Evolutionary conservation across 208 protist genomes (phyloP), one percentile per base, ranked within the genome.

Genomic region (Crithidia expoeki): DNA sequence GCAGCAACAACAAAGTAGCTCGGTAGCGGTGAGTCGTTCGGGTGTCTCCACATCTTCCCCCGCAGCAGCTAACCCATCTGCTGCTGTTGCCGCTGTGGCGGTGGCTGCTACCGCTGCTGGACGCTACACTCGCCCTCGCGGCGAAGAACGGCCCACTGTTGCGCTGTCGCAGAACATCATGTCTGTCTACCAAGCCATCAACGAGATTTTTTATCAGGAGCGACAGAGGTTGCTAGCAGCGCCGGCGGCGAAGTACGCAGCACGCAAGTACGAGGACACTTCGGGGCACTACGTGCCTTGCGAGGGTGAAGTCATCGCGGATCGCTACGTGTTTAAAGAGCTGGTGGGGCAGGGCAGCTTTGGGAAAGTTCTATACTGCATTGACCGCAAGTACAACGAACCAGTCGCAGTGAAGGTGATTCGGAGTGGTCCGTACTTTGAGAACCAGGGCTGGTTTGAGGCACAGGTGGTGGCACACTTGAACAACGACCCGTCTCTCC

Each of bases 341-440:
- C 57, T 90, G n/a, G 59, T 98, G 25, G 94, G 94, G 5, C 90
- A 91, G 23, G 94, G 94, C 40, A 93, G 81, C 76, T 98, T 97
- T 38, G 94, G 94, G 33, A 88, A 84, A 9, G 94, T 97, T 25
- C 64, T 97, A 16, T 80, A 83, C 56, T 93, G 88, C 56, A 79
- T 82, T 33, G 94, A 98, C 61, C 69, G 80, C 14, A 86, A 88
- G 62, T 81, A 90, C 53, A 68, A 92, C 40, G 81, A 94, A 42
- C 59, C 74, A 5, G 89, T 97, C 0, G 94, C 94, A 7, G 60
- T 94, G 19, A 98, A 98, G 72, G 68, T 97, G 10, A 94, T 96
- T 52, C 88, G 92, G 11, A 92, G 87, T 51, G 91, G 88, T 5
- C 50, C 64, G 25, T 90, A 92, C 58, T 97, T 96, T 71, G 74